Percentiles rank a stretch among this genome's conserved stretches.
These are phyloP conservation scores for Hypoxylon cercidicola DNA, from an alignment of 495 filamentous ascomycete genomes.

Conservation along the genomic window DNA sequence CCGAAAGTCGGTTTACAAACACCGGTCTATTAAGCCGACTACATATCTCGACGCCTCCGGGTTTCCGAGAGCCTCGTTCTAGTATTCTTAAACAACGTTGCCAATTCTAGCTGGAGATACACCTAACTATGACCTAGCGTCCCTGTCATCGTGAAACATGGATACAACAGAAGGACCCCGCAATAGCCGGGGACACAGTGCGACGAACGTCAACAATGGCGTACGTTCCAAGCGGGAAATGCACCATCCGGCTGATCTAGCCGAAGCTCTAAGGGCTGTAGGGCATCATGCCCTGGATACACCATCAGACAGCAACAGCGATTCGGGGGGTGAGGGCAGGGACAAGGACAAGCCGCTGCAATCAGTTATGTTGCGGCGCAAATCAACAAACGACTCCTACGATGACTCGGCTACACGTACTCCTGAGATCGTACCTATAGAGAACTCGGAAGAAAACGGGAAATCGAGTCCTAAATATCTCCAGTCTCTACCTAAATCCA, in stretches of 20 bases:
- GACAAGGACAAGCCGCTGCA: slow-evolving; percentile 18
- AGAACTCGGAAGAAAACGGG: slow-evolving; percentile 6
- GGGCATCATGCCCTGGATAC: slow-evolving; percentile 28
- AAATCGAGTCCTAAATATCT: slow-evolving; percentile 21
- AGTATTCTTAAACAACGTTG: slow-evolving; percentile 1
- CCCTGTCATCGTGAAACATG: slow-evolving; percentile 15
- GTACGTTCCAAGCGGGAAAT: slow-evolving; percentile 23
- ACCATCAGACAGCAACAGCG: slow-evolving; percentile 34
- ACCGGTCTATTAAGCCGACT: not conserved
- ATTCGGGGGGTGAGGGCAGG: slow-evolving; percentile 28
- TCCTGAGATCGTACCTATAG: slow-evolving; percentile 32
- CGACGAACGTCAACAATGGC: not conserved
- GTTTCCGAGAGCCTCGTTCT: not conserved
- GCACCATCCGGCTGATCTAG: slow-evolving; percentile 26
- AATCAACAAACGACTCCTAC: slow-evolving; percentile 29
- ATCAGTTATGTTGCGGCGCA: slow-evolving; percentile 31
- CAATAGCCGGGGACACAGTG: not conserved
- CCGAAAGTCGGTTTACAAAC: no score
- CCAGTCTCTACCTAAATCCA: slow-evolving; percentile 16
- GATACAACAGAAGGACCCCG: slow-evolving; percentile 13
- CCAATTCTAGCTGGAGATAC: not conserved
- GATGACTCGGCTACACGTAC: slow-evolving; percentile 34
- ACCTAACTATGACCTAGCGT: not conserved
- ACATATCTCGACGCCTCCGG: not conserved
- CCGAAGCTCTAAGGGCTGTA: slow-evolving; percentile 31